phyloP scores from a whole-genome alignment of 345 rosid genomes.

The Gossypium raimondii region DNA sequence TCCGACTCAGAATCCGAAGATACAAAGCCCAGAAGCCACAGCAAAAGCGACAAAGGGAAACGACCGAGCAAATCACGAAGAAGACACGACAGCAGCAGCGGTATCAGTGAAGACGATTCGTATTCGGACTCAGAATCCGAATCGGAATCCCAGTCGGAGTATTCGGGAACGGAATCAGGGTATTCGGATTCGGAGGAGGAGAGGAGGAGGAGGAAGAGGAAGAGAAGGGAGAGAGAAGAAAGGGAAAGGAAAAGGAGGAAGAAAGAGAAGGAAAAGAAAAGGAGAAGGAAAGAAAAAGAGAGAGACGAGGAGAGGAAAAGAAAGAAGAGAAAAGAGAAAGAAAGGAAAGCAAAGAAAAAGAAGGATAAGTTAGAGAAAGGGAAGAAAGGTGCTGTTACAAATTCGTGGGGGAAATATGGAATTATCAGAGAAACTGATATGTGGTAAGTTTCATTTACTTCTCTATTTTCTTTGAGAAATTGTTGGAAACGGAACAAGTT shows the following conservation, averaged over 20 bases:
- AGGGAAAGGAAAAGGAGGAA: slow-evolving; percentile 4
- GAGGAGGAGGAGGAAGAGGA: slow-evolving; percentile 20
- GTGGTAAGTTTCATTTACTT: slow-evolving; percentile 49
- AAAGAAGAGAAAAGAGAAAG: slow-evolving; percentile 24
- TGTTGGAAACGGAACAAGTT: not conserved
- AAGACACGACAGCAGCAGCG: slow-evolving; percentile 2
- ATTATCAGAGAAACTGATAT: slow-evolving; percentile 88
- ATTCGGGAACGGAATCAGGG: slow-evolving; percentile 5
- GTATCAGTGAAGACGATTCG: slow-evolving; percentile 1
- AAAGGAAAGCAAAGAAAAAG: slow-evolving; percentile 39
- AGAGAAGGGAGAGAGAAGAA: slow-evolving; percentile 14
- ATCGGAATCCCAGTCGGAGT: not conserved
- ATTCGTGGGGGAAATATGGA: slow-evolving; percentile 95
- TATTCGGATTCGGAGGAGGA: slow-evolving; percentile 8
- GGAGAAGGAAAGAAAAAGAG: slow-evolving; percentile 20
- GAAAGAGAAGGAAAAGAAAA: slow-evolving; percentile 18
- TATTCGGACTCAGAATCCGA: slow-evolving; percentile 14
- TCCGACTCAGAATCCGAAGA: not conserved
- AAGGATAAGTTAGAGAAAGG: slow-evolving; percentile 50
- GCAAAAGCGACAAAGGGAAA: slow-evolving; percentile 16
- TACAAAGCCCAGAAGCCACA: not conserved
- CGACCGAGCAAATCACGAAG: slow-evolving; percentile 7
- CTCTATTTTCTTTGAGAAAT: not conserved
- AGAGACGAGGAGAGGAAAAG: slow-evolving; percentile 12
- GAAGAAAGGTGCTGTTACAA: slow-evolving; percentile 79